phyloP scores from a whole-genome alignment of 331 rosid species.

The Ulmus americana region DNA sequence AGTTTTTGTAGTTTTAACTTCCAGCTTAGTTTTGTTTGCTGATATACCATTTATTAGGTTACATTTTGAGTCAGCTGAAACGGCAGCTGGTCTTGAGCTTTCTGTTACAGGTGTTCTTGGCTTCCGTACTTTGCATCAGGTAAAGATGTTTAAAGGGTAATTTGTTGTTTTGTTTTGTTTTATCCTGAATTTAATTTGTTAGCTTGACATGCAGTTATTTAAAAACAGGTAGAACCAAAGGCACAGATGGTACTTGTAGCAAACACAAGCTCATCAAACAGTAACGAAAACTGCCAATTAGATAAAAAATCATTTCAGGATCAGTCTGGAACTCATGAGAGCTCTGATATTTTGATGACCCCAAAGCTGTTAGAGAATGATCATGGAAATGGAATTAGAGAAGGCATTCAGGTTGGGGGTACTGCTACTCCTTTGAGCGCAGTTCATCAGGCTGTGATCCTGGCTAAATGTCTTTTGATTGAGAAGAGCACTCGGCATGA shows the following conservation, averaged over 20 bases:
- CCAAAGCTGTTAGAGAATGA: constrained; percentile 57
- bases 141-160: constrained; percentile 23
- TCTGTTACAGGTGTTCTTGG: constrained; percentile 92
- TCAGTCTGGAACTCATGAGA: constrained; percentile 33
- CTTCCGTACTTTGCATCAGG: constrained; percentile 89
- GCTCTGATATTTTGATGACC: constrained; percentile 54
- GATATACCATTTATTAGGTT: constrained; percentile 41
- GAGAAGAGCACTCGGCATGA: constrained; percentile 84
- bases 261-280: constrained; percentile 34
- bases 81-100: constrained; percentile 75
- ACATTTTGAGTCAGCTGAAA: constrained; percentile 77
- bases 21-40: constrained; percentile 23
- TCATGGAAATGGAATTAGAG: constrained; percentile 30
- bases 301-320: constrained; percentile 25
- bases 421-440: constrained; percentile 44
- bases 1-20: background rate
- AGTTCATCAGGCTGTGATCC: constrained; percentile 65
- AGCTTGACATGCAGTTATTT: constrained; percentile 22
- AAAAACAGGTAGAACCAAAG: constrained; percentile 72
- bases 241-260: constrained; percentile 86
- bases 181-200: constrained; percentile 21
- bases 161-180: background rate
- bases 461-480: constrained; percentile 78
- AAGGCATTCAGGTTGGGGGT: constrained; percentile 42
- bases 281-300: constrained; percentile 21